These are phyloP conservation scores for Gonium pectorale DNA, from an alignment of 139 green algal species.

Conservation along the genomic window DNA sequence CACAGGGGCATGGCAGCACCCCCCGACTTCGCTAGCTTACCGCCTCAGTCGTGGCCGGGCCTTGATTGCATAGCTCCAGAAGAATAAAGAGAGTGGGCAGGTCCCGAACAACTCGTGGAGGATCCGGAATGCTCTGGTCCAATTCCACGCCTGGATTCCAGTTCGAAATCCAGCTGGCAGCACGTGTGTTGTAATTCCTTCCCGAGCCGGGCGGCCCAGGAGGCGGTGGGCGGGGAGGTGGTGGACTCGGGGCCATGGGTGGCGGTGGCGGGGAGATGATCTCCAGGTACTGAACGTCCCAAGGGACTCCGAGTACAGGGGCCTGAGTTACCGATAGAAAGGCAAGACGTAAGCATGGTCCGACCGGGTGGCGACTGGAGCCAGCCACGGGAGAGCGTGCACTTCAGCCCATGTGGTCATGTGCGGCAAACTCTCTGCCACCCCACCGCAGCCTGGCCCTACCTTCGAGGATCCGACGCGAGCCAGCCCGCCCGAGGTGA, in stretches of 20 bases:
- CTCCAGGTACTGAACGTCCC: not conserved
- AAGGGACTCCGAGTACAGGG: not conserved
- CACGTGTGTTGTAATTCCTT: not conserved
- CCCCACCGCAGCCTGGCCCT: not conserved
- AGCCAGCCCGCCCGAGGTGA: not conserved
- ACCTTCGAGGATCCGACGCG: not conserved
- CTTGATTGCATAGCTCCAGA: conserved; percentile 39
- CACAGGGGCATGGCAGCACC: not conserved
- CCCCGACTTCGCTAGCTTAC: not conserved
- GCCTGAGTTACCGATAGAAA: not conserved
- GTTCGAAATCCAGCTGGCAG: not conserved
- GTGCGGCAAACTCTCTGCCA: not conserved
- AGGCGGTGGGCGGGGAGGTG: not conserved
- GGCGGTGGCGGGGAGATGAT: not conserved
- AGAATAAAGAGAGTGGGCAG: conserved; percentile 38
- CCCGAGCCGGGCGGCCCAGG: not conserved
- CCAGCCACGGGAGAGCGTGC: not conserved
- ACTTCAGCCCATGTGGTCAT: not conserved
- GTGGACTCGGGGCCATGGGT: not conserved
- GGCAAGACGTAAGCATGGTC: not conserved
- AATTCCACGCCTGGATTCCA: conserved; percentile 36
- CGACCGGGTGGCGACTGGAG: not conserved
- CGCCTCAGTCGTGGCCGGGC: not conserved
- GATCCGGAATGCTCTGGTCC: conserved; percentile 7
- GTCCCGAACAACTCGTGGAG: conserved; percentile 27